phyloP scores from a whole-genome alignment of 257 asterid genomes.

The Cynanchum wilfordii region DNA sequence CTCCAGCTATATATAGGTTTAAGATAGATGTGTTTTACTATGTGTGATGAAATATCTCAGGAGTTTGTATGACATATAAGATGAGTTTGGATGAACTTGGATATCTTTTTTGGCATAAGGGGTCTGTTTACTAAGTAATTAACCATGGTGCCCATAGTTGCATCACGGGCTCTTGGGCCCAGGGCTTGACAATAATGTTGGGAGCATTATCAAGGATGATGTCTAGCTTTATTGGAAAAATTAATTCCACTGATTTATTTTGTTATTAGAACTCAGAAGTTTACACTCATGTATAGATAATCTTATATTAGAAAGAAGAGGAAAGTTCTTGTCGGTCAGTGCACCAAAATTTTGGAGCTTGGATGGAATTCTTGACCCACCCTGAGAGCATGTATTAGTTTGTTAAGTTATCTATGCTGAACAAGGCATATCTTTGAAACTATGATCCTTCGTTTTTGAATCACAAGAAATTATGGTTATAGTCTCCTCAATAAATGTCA shows the following conservation, averaged over 20 bases:
- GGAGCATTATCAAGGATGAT: no score
- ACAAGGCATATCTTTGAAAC: neutral
- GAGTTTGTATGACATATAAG: no score
- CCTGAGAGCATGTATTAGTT: neutral
- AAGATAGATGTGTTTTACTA: no score
- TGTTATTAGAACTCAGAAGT: neutral
- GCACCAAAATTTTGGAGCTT: neutral
- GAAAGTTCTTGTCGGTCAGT: neutral
- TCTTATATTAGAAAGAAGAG: neutral
- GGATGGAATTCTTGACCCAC: neutral
- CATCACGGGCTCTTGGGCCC: no score
- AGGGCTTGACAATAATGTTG: no score
- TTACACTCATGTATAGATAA: neutral
- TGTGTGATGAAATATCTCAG: no score
- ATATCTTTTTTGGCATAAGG: no score
- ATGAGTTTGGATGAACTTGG: no score
- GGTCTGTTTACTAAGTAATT: no score
- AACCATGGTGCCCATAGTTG: no score
- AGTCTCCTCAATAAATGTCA: neutral
- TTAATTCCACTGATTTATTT: neutral
- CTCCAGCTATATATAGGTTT: no score
- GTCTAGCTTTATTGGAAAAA: neutral
- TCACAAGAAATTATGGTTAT: neutral
- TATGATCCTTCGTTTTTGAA: neutral
- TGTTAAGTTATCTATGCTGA: neutral